phyloP scores from a whole-genome alignment of 441 rosid species.

The Gossypium schwendimanii region DNA sequence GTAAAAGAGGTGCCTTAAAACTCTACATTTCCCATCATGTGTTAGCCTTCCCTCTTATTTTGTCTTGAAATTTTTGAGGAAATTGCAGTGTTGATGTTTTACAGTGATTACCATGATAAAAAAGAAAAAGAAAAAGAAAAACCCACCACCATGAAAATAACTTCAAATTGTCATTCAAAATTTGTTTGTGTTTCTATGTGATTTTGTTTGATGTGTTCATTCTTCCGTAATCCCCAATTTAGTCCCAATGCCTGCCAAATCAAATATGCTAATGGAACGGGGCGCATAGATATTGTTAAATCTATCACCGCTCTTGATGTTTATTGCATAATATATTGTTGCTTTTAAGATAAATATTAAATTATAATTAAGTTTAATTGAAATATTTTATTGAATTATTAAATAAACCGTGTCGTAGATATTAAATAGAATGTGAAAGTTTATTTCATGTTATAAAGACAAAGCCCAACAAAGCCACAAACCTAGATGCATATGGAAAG shows the following conservation, averaged over 20 bases:
- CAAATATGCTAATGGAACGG: too few species aligned
- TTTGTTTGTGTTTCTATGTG: conserved; percentile 2
- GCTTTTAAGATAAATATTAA: too few species aligned
- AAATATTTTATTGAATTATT: too few species aligned
- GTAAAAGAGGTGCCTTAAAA: conserved; percentile 19
- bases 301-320: too few species aligned
- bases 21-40: conserved; percentile 6
- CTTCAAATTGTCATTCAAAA: conserved; percentile 6
- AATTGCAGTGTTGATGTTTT: background rate
- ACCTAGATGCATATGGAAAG: too few species aligned
- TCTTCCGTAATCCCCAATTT: background rate
- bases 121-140: background rate
- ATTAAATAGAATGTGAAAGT: too few species aligned
- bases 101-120: conserved; percentile 8
- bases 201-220: background rate
- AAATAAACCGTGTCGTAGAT: too few species aligned
- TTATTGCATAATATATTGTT: too few species aligned
- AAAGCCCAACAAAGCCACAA: too few species aligned
- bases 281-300: too few species aligned
- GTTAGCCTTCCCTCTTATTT: background rate
- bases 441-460: too few species aligned
- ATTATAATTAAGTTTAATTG: too few species aligned
- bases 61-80: conserved; percentile 13
- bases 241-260: background rate
- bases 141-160: conserved; percentile 3